These are phyloP conservation scores for Phanerochaete sordida DNA, from an alignment of 768 basidiomycete species.

Conservation along the genomic window DNA sequence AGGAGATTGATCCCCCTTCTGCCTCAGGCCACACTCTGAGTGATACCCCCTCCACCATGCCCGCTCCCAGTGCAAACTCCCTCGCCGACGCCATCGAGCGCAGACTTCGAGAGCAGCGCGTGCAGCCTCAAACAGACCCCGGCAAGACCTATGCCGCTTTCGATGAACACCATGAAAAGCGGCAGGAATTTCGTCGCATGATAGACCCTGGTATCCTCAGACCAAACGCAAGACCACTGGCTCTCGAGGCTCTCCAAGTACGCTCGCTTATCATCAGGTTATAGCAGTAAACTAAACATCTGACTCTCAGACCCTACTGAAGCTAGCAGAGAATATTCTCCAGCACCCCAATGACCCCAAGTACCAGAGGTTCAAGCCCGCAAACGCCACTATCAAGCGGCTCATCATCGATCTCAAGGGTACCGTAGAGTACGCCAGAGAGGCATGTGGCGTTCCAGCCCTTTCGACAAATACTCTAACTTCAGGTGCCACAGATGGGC, in stretches of 20 bases:
- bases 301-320: constrained; percentile 53
- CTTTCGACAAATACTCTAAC: background rate
- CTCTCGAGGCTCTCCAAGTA: constrained; percentile 65
- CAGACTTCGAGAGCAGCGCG: constrained; percentile 17
- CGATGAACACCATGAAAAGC: constrained; percentile 56
- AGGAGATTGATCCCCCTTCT: background rate
- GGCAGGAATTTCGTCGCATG: constrained; percentile 69
- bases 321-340: constrained; percentile 69
- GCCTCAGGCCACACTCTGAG: constrained; percentile 1
- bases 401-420: constrained; percentile 68
- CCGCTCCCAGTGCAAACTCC: constrained; percentile 20
- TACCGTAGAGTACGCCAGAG: constrained; percentile 76
- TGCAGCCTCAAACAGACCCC: constrained; percentile 7
- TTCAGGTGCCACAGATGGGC: constrained; percentile 51
- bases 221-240: constrained; percentile 60
- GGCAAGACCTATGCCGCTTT: constrained; percentile 18
- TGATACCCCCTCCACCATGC: background rate
- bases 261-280: constrained; percentile 4
- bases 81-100: constrained; percentile 29
- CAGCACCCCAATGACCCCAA: constrained; percentile 70
- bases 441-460: constrained; percentile 35
- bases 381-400: constrained; percentile 64
- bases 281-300: constrained; percentile 9
- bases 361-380: constrained; percentile 72
- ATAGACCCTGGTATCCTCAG: constrained; percentile 78